Conservation (phyloP, 2,329 filamentous ascomycete species). For the Reticulascus tulasneorum region DNA sequence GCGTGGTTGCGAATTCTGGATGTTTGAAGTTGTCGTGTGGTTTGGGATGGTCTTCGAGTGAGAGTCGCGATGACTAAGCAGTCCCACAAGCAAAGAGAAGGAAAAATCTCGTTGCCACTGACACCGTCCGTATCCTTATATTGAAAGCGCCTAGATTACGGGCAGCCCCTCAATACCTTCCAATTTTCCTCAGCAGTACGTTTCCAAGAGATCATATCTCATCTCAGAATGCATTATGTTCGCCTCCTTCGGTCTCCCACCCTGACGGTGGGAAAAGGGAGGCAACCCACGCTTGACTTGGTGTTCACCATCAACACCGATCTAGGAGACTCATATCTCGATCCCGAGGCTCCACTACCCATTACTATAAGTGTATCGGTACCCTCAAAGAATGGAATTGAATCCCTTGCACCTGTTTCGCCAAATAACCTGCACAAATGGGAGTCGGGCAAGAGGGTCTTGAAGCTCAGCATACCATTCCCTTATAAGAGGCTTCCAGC, state of each 20-base stretch:
- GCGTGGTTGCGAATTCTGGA: too few relatives aligned
- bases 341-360: conserved; percentile 35
- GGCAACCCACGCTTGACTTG: conserved; percentile 32
- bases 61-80: too few relatives aligned
- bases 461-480: conserved; percentile 30
- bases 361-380: conserved; percentile 34
- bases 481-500: too few relatives aligned
- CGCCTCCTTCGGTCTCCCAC: conserved; percentile 47
- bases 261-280: conserved; percentile 22
- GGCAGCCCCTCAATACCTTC: too few relatives aligned
- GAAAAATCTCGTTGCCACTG: too few relatives aligned
- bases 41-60: too few relatives aligned
- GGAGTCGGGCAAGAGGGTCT: conserved; percentile 28
- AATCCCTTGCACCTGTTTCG: too few relatives aligned
- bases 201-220: neutral
- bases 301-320: conserved; percentile 55
- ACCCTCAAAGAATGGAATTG: conserved; percentile 34
- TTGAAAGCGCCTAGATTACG: too few relatives aligned
- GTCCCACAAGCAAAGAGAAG: too few relatives aligned
- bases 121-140: too few relatives aligned
- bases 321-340: conserved; percentile 51
- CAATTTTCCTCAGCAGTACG: neutral
- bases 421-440: conserved; percentile 22
- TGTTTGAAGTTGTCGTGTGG: too few relatives aligned
- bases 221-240: conserved; percentile 54